Base-by-base conservation (phyloP, 495 filamentous ascomycete genomes). In the Penicillium bovifimosum region DNA sequence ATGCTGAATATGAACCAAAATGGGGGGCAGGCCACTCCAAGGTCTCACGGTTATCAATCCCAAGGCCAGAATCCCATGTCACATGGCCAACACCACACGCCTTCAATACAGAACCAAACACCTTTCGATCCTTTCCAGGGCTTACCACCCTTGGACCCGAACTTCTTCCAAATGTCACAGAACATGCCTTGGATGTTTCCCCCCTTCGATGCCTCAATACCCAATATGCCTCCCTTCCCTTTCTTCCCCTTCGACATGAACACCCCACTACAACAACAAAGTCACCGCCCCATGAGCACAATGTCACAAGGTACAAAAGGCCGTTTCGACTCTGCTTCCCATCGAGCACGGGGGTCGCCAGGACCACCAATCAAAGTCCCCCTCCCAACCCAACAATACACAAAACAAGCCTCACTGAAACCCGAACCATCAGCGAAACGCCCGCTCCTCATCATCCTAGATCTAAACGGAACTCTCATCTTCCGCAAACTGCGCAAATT, bases 391-490 rank as follows among this genome's bases (percentile, higher is more conserved):
- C 32, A 56, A 1, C 47, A 60, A 31, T 85, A 85, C 61, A 53
- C 82, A 20, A 36, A 57, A 3, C 72, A 73, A 52, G 66, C 80
- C 24, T 59, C 62, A 7, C 41, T 53, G 34, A 41, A 62, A 6
- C 71, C 77, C 4, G 47, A 42, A 33, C 41, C 47, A 1, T 10
- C 52, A 2, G 52, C 51, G 6, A 69, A 75, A 10, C 73, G 76
- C 27, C 72, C 67, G 9, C 70, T 95, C 1, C 81, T 98, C 2
- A 68, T 98, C 16, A 80, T 97, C 26, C 82, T 97, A 49, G 93
- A 98, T 65, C 77, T 98, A 0, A 98, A 97, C 70, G 93, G 95
- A 49, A 96, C 95, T 0, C 75, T 98, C 3, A 75, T 96, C 13
- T 73, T 77, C 61, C 88, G 93, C 10, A 83, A 82, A 9, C 66